Base-by-base conservation (phyloP, 768 basidiomycete genomes). In the Termitomyces heimii region DNA sequence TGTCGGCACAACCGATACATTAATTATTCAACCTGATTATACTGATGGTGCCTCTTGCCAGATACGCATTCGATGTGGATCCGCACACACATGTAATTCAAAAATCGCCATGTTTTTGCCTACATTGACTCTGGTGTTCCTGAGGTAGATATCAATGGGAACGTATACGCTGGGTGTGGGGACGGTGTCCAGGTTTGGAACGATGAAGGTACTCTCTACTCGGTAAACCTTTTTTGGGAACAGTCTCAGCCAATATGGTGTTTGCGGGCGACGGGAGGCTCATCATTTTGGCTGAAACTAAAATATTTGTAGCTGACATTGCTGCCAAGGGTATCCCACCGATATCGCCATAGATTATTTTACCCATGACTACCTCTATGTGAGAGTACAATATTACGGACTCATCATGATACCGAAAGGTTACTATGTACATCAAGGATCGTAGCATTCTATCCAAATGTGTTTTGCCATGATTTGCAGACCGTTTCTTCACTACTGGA, bases 11-110 rank as follows among this genome's bases (percentile, higher is more conserved):
- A n/a, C 32, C 20, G 20, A 20, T 35, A 29, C 10, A 28, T 26
- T 12, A 29, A 9, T 18, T 24, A 39, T 44, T 45, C 43, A 54
- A 35, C 22, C 24, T 53, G n/a, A 37, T 42, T 29, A 35, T 49
- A 32, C 48, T 58, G 31, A 54, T 35, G 31, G 37, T 8, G 6
- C 24, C 20, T 34, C 9, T 35, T 46, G 31, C 32, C 60, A 89
- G 86, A 43, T 89, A 89, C 61, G 81, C 79, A 7, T 90, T 79
- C 62, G 86, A 90, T 62, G 82, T 91, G 24, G 81, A 86, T 62
- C 69, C 77, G 14, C 70, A 61, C 34, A 81, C 80, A 0, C 77
- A 82, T 39, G 67, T 74, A n/a, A 4, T 85, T 89, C 65, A 66
- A 49, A 46, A 83, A 88, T 64, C 78, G 85, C 24, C 79, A 86